Evolutionary conservation across 306 rosid genomes (phyloP).

Genomic region (Hylodesmum podocarpum): DNA sequence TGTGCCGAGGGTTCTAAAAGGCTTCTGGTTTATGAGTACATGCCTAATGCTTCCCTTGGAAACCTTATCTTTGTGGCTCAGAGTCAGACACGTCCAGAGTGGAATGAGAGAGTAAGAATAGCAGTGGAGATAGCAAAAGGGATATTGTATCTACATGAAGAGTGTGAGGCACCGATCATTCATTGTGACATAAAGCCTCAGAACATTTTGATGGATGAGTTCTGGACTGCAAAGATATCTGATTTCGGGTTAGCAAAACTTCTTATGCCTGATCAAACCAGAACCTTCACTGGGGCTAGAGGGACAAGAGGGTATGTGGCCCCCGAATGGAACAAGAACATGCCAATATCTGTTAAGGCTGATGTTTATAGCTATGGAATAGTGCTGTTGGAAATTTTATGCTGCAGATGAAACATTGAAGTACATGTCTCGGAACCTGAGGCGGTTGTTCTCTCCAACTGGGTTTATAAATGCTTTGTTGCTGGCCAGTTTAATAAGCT

Average conservation of each 20-base stretch:
- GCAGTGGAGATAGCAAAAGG: conserved; percentile 45
- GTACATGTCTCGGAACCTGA: conserved; percentile 24
- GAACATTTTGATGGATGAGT: conserved; percentile 49
- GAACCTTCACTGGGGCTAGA: conserved; percentile 36
- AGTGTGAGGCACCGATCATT: conserved; percentile 40
- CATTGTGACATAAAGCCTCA: conserved; percentile 47
- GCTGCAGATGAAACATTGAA: conserved; percentile 36
- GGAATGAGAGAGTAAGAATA: conserved; percentile 43
- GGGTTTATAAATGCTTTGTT: conserved; percentile 40
- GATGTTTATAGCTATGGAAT: conserved; percentile 49
- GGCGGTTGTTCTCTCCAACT: conserved; percentile 30
- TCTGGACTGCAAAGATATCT: conserved; percentile 39
- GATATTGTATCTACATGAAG: conserved; percentile 41
- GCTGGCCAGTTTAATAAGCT: conserved; percentile 26
- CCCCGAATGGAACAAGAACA: conserved; percentile 41
- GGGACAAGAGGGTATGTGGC: conserved; percentile 50
- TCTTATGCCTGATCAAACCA: conserved; percentile 41
- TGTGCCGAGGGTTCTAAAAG: conserved; percentile 40
- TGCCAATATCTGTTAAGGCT: conserved; percentile 40
- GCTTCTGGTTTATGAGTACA: conserved; percentile 48
- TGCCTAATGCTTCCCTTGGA: conserved; percentile 49
- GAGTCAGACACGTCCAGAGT: conserved; percentile 5
- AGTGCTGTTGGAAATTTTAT: conserved; percentile 28
- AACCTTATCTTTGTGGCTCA: conserved; percentile 31
- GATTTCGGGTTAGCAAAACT: conserved; percentile 45